Evolutionary conservation across 306 rosid genomes (phyloP).

Genomic region (Malus sieversii): DNA sequence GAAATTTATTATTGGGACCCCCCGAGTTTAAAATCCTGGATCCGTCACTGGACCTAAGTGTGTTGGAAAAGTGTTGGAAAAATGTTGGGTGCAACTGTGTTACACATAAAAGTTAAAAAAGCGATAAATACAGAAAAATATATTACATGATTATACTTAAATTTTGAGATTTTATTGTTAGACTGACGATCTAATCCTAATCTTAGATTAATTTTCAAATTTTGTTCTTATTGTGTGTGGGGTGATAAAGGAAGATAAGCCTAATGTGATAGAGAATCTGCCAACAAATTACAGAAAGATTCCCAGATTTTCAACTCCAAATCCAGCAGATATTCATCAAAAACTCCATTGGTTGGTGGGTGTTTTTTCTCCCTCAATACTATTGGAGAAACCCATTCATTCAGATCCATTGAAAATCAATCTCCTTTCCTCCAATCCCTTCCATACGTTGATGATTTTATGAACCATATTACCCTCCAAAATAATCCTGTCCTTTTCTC

Average conservation of each 20-base stretch:
- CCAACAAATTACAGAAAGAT: slow-evolving; percentile 19
- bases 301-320: not conserved
- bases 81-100: not conserved
- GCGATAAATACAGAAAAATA: accelerated
- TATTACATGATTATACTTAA: too few relatives aligned
- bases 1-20: too few relatives aligned
- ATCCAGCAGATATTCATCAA: not conserved
- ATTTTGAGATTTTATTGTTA: too few relatives aligned
- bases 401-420: slow-evolving; percentile 60
- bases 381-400: not conserved
- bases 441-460: slow-evolving; percentile 47
- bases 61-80: too few relatives aligned
- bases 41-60: too few relatives aligned
- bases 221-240: not conserved
- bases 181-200: not conserved
- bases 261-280: slow-evolving; percentile 40
- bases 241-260: slow-evolving; percentile 31
- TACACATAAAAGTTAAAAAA: too few relatives aligned
- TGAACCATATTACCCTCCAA: slow-evolving; percentile 8
- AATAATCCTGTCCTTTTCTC: slow-evolving; percentile 46
- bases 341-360: not conserved
- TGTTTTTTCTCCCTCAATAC: not conserved
- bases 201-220: not conserved
- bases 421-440: slow-evolving; percentile 42
- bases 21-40: too few relatives aligned